Evolutionary conservation across 306 rosid species (phyloP).

Genomic region (Ochetophila trinervis): DNA sequence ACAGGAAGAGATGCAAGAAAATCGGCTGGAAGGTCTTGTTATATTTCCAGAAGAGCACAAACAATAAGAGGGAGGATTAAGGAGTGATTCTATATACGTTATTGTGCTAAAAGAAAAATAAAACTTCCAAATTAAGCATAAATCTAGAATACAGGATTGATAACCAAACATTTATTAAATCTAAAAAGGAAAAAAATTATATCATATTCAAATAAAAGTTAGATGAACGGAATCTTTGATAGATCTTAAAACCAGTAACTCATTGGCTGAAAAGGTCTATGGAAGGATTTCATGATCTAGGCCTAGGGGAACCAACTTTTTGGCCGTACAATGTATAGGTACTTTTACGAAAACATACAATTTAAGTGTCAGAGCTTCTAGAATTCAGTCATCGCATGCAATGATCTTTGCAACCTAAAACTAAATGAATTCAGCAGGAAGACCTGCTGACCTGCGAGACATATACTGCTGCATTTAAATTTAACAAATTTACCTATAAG

Average conservation of each 20-base stretch:
- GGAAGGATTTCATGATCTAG: no score
- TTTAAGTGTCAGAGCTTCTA: no score
- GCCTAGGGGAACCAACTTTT: background rate
- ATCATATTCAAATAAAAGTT: background rate
- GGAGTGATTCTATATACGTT: background rate
- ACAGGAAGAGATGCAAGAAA: background rate
- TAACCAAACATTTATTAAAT: background rate
- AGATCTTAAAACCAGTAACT: background rate
- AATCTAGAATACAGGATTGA: background rate
- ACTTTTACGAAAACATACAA: background rate
- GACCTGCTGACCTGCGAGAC: background rate
- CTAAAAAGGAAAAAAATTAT: no score
- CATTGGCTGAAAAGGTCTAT: background rate
- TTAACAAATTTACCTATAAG: slow-evolving; percentile 59
- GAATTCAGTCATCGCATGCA: no score
- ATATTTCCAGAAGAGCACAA: background rate
- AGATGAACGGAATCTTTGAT: background rate
- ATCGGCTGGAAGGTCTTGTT: background rate
- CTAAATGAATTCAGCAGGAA: background rate
- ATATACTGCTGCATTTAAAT: slow-evolving; percentile 10
- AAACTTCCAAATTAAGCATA: background rate
- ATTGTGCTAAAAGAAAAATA: background rate
- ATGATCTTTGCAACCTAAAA: background rate
- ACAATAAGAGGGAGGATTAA: background rate
- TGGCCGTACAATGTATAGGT: background rate